Evolutionary conservation across 2,329 filamentous ascomycete species (phyloP).

Genomic region (Xylariales sp.): DNA sequence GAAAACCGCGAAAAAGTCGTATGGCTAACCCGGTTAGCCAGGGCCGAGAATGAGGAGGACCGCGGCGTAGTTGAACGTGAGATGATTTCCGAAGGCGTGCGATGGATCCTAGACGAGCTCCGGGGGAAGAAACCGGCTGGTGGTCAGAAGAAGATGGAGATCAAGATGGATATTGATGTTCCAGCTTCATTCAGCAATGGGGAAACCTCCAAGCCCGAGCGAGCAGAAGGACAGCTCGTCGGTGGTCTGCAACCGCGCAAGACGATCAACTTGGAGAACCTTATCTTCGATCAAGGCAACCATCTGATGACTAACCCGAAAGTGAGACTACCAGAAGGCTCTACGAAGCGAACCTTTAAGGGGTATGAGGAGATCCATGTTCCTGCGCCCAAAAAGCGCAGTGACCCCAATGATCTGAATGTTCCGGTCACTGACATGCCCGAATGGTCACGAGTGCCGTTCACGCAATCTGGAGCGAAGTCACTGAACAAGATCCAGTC

Average conservation of each 20-base stretch:
- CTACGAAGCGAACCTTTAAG: conserved; percentile 92
- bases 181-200: conserved; percentile 54
- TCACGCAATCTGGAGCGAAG: conserved; percentile 65
- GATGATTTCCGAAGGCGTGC: conserved; percentile 84
- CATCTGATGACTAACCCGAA: conserved; percentile 99
- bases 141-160: conserved; percentile 68
- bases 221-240: conserved; percentile 63
- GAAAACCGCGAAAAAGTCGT: conserved; percentile 90
- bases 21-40: conserved; percentile 86
- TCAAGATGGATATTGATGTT: conserved; percentile 92
- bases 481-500: conserved; percentile 94
- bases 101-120: conserved; percentile 83
- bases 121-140: conserved; percentile 63
- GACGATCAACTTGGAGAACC: conserved; percentile 88
- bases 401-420: conserved; percentile 72
- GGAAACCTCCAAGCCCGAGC: conserved; percentile 46
- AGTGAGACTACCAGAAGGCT: conserved; percentile 88
- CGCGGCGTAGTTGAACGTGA: conserved; percentile 77
- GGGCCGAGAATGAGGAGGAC: conserved; percentile 73
- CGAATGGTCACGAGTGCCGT: conserved; percentile 84
- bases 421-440: conserved; percentile 85
- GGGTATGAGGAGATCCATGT: conserved; percentile 99
- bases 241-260: conserved; percentile 83
- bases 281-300: conserved; percentile 96
- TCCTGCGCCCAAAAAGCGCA: conserved; percentile 82